Percentiles rank a stretch among this genome's conserved stretches.
Evolutionary conservation across 306 rosid species (phyloP).

Genomic region (Erythrophleum fordii): DNA sequence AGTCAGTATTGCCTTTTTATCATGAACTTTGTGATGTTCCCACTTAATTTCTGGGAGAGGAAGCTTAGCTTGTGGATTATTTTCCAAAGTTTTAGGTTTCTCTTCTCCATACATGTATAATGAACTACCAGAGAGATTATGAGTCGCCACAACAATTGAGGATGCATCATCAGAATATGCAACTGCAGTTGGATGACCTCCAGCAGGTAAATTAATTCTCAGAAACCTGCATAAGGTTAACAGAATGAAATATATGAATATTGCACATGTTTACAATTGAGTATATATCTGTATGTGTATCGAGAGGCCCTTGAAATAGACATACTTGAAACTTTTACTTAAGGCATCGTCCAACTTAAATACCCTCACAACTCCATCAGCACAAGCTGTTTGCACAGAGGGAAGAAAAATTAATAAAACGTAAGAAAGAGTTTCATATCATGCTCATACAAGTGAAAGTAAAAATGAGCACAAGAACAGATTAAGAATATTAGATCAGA

Average conservation of each 20-base stretch:
- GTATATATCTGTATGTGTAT: slow-evolving; percentile 10
- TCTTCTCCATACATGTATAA: slow-evolving; percentile 93
- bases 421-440: slow-evolving; percentile 16
- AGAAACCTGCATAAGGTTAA: slow-evolving; percentile 67
- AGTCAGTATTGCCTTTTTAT: slow-evolving; percentile 73
- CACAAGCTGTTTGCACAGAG: slow-evolving; percentile 73
- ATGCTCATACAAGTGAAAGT: slow-evolving; percentile 23
- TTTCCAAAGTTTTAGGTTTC: slow-evolving; percentile 64
- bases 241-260: slow-evolving; percentile 30
- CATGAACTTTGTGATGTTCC: slow-evolving; percentile 86
- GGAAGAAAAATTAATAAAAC: slow-evolving; percentile 28
- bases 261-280: slow-evolving; percentile 31
- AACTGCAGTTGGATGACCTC: slow-evolving; percentile 90
- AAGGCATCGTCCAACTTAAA: slow-evolving; percentile 93
- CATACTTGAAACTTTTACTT: slow-evolving; percentile 96
- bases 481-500: slow-evolving; percentile 11
- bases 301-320: slow-evolving; percentile 42
- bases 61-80: slow-evolving; percentile 71
- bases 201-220: slow-evolving; percentile 85
- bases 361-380: slow-evolving; percentile 91
- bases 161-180: slow-evolving; percentile 69
- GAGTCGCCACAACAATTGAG: slow-evolving; percentile 80
- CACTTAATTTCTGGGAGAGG: slow-evolving; percentile 97
- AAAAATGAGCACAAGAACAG: slow-evolving; percentile 13
- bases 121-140: slow-evolving; percentile 70